Evolutionary conservation across 495 filamentous ascomycete genomes (phyloP).

Genomic region (Penicillium coprophilum): DNA sequence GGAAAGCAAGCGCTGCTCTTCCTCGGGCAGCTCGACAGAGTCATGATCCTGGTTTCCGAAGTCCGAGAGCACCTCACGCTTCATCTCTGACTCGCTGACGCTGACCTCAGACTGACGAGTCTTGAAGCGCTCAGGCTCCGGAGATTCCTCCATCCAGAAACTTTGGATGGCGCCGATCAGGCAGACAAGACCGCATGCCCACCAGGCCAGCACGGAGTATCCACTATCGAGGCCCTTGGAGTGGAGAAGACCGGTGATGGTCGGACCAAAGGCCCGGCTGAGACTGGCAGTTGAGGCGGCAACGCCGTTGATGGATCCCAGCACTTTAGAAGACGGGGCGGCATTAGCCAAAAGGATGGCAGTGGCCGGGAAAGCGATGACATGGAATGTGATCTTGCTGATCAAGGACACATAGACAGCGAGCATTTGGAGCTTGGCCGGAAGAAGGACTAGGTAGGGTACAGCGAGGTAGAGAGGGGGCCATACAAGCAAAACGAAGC

Average conservation of each 20-base stretch:
- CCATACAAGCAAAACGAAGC: conserved; percentile 74
- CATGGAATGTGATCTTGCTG: conserved; percentile 85
- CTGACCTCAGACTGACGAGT: conserved; percentile 18
- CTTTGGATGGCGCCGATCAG: conserved; percentile 64
- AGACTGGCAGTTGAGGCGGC: conserved; percentile 87
- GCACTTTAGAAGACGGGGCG: conserved; percentile 72
- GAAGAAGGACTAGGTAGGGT: conserved; percentile 86
- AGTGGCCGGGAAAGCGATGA: conserved; percentile 82
- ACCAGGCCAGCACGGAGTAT: conserved; percentile 87
- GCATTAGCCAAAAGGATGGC: conserved; percentile 83
- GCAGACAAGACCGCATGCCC: conserved; percentile 77
- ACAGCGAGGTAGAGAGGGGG: conserved; percentile 85
- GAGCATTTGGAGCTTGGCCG: conserved; percentile 62
- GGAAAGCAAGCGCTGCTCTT: conserved; percentile 44
- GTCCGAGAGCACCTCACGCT: conserved; percentile 27
- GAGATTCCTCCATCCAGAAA: conserved; percentile 51
- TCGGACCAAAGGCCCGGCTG: conserved; percentile 82
- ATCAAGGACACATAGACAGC: conserved; percentile 74
- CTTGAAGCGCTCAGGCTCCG: conserved; percentile 34
- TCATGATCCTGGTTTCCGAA: conserved; percentile 24
- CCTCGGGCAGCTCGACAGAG: conserved; percentile 26
- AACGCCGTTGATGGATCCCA: conserved; percentile 91
- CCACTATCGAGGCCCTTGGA: conserved; percentile 73
- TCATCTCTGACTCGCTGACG: conserved; percentile 30
- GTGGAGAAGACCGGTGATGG: conserved; percentile 82